phyloP scores from a whole-genome alignment of 208 protist species.

The Leishmania lainsoni region DNA sequence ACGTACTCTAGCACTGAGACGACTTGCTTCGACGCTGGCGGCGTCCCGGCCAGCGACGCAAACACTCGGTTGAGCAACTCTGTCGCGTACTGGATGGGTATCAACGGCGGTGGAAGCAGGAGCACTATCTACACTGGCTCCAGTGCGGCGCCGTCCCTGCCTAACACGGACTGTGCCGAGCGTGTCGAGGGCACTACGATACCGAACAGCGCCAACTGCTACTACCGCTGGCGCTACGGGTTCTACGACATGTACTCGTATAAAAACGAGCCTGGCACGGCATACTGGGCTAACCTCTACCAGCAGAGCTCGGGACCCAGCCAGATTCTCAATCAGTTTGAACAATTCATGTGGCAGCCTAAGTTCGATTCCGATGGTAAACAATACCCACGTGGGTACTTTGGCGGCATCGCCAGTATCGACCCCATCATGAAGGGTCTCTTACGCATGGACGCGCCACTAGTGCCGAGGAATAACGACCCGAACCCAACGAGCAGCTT shows the following conservation, averaged over 20 bases:
- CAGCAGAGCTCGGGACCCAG: background rate
- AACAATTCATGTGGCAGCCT: conserved; percentile 32
- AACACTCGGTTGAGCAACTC: conserved; percentile 13
- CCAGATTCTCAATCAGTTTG: conserved; percentile 37
- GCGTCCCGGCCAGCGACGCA: conserved; percentile 25
- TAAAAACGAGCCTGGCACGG: conserved; percentile 41
- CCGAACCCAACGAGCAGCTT: conserved; percentile 27
- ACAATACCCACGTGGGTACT: conserved; percentile 42
- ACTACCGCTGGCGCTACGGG: conserved; percentile 56
- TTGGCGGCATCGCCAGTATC: conserved; percentile 29
- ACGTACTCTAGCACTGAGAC: conserved; percentile 11
- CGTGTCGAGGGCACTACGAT: background rate
- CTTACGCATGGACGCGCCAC: conserved; percentile 28
- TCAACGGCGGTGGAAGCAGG: conserved; percentile 1
- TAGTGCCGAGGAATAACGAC: conserved; percentile 25
- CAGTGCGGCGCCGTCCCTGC: conserved; percentile 25
- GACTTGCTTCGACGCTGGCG: conserved; percentile 25
- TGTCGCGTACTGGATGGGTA: conserved; percentile 8
- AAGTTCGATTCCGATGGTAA: conserved; percentile 4
- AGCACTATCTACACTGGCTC: conserved; percentile 35
- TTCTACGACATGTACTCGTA: conserved; percentile 50
- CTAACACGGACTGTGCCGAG: conserved; percentile 19
- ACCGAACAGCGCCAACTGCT: conserved; percentile 37
- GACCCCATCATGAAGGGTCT: background rate
- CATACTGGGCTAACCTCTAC: conserved; percentile 47